A percentile compares a stretch with the other conserved stretches of the same genome.
Evolutionary conservation across 73 alveolate species (phyloP).

Genomic region (Breviolum minutum): DNA sequence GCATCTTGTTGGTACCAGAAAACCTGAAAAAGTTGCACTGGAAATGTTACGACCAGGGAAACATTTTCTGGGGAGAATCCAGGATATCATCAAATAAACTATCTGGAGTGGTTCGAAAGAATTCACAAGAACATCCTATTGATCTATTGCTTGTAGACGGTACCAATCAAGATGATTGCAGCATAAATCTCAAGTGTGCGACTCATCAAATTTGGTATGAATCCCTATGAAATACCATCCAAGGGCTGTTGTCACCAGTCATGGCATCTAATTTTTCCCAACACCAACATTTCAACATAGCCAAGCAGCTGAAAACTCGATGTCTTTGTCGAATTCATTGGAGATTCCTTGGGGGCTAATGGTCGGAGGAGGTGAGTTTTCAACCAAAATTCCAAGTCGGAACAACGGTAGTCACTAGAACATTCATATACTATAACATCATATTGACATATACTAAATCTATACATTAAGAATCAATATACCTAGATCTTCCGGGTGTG

Average conservation of each 20-base stretch:
- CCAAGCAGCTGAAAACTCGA: background rate
- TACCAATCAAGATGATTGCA: too few relatives aligned
- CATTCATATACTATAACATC: too few relatives aligned
- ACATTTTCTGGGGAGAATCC: background rate
- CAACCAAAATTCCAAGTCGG: too few relatives aligned
- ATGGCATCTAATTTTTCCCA: background rate
- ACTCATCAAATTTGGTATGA: too few relatives aligned
- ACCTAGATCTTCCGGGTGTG: too few relatives aligned
- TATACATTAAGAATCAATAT: too few relatives aligned
- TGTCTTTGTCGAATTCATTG: background rate
- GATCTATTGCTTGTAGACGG: too few relatives aligned
- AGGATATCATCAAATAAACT: background rate
- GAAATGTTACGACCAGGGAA: background rate
- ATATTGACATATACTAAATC: too few relatives aligned
- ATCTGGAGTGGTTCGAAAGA: background rate
- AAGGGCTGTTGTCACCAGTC: background rate
- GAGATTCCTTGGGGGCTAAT: background rate
- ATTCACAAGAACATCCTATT: too few relatives aligned
- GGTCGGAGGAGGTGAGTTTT: background rate
- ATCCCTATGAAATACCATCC: background rate
- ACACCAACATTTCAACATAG: too few relatives aligned
- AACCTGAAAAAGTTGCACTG: background rate
- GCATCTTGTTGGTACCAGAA: background rate
- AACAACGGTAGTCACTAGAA: too few relatives aligned
- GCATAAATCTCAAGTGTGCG: too few relatives aligned